Evolutionary conservation across 164 flowering plant genomes (phyloP).

Genomic region (Pachysandra terminalis): DNA sequence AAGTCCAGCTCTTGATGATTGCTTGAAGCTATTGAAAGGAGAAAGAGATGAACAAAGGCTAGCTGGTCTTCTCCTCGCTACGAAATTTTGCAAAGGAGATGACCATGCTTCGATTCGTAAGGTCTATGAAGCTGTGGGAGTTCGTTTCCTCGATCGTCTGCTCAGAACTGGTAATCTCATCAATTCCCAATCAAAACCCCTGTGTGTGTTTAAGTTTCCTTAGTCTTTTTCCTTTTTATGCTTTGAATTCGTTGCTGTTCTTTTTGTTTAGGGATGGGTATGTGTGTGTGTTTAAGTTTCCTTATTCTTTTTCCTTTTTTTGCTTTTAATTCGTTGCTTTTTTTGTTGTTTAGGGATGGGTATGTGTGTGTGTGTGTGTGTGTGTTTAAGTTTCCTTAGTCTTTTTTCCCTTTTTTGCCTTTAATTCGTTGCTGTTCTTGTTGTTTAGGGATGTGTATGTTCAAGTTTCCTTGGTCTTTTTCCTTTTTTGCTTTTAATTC

Average conservation of each 20-base stretch:
- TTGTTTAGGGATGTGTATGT: no score
- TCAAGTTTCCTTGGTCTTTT: no score
- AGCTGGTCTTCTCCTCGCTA: conserved; percentile 82
- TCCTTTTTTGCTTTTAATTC: not conserved
- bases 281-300: no score
- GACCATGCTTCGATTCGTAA: conserved; percentile 50
- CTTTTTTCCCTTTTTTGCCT: not conserved
- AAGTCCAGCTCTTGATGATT: conserved; percentile 54
- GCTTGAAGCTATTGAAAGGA: conserved; percentile 78
- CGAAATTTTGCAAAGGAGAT: conserved; percentile 62
- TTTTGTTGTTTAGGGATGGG: conserved; percentile 50
- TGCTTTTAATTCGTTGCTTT: not conserved
- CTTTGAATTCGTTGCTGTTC: not conserved
- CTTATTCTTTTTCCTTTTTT: not conserved
- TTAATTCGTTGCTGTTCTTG: no score
- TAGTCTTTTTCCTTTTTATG: not conserved
- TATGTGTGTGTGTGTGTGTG: no score
- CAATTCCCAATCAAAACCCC: not conserved
- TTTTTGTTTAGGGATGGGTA: conserved; percentile 55
- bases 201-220: not conserved
- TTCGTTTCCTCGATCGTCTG: conserved; percentile 75
- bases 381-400: no score
- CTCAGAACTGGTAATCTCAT: conserved; percentile 61
- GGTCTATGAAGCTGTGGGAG: conserved; percentile 72
- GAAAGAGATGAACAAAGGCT: conserved; percentile 87